Evolutionary conservation across 2,329 filamentous ascomycete species (phyloP).

Genomic region (Grosmannia penicillata): DNA sequence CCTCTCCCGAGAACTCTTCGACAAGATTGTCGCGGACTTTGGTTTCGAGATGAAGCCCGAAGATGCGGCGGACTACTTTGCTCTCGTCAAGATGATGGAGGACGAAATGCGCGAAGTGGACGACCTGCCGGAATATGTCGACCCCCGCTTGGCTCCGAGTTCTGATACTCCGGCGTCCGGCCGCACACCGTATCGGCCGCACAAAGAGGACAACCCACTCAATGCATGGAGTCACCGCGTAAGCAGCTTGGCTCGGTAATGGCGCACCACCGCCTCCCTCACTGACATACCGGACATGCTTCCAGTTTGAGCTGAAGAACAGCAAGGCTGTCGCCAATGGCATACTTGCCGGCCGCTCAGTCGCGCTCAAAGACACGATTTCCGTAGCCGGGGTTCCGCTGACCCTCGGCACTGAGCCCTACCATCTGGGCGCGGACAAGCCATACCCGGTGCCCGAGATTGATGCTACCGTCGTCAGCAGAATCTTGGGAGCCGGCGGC

Average conservation of each 20-base stretch:
- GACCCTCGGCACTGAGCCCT: conserved; percentile 36
- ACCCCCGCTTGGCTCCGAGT: conserved; percentile 11
- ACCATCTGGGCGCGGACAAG: conserved; percentile 17
- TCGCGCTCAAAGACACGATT: conserved; percentile 63
- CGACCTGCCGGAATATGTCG: conserved; percentile 15
- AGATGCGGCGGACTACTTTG: conserved; percentile 16
- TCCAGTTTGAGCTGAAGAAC: conserved; percentile 14
- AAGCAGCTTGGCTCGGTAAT: background rate
- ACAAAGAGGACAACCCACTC: conserved; percentile 14
- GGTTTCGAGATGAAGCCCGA: conserved; percentile 9
- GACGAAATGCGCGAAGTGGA: conserved; percentile 13
- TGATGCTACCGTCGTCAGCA: conserved; percentile 22
- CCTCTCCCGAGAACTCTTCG: conserved; percentile 8
- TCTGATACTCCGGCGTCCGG: background rate
- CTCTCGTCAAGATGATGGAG: conserved; percentile 15
- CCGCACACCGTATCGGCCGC: conserved; percentile 13
- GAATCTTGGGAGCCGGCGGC: conserved; percentile 44
- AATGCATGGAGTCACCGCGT: conserved; percentile 20
- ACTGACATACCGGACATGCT: background rate
- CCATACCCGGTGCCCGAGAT: conserved; percentile 56
- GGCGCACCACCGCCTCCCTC: no score
- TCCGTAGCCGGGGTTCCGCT: conserved; percentile 48
- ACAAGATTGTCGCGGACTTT: conserved; percentile 4
- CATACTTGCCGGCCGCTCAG: conserved; percentile 54
- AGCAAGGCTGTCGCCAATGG: conserved; percentile 18